Evolutionary conservation across 2,329 filamentous ascomycete genomes (phyloP), one percentile per base, ranked within the genome.

Genomic region (Ophiocordyceps sinensis): DNA sequence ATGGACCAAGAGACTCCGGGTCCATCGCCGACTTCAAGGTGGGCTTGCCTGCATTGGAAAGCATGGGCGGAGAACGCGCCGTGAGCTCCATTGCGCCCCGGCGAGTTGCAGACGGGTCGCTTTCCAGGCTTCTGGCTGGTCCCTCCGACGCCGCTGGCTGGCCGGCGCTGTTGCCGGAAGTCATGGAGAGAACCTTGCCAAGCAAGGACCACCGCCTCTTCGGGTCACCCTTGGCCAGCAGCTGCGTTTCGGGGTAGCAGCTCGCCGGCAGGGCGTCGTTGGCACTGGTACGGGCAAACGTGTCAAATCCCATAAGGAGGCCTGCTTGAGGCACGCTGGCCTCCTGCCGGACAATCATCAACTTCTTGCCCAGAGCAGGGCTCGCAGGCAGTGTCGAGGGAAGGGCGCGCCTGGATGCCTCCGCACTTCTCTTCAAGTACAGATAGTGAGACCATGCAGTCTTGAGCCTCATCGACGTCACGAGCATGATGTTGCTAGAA

Each of bases 321-420:
- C 68, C 68, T 3, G 63, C 60, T 45, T 73, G 71, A 1, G 64
- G 58, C 5, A 58, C 51, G 36, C 63, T 65, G 19, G 71, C 53
- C 45, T 94, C 87, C 47, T 84, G 88, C 43, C 86, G 79, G 48
- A 94, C 82, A 51, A 95, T 94, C 60, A 94, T 76, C 45, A 95
- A 84, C 45, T 84, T 75, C 53, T 89, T 85, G 37, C 84, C 82
- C 2, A 88, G 85, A 3, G 86, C 85, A 6, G 88, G 88, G 43
- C 81, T 80, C 52, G 82, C 87, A n/a, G 88, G 85, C 6, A 77
- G 78, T 3, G 85, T 85, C 1, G 84, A 87, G 6, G 85, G 80
- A 1, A 70, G 71, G 3, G 75, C 55, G 13, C 64, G 67, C 31
- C 72, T 64, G 15, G 60, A 51, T 21, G 57, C 63, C 45, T 82